phyloP scores from a whole-genome alignment of 2,329 filamentous ascomycete genomes.

The Cladosporium sp. region DNA sequence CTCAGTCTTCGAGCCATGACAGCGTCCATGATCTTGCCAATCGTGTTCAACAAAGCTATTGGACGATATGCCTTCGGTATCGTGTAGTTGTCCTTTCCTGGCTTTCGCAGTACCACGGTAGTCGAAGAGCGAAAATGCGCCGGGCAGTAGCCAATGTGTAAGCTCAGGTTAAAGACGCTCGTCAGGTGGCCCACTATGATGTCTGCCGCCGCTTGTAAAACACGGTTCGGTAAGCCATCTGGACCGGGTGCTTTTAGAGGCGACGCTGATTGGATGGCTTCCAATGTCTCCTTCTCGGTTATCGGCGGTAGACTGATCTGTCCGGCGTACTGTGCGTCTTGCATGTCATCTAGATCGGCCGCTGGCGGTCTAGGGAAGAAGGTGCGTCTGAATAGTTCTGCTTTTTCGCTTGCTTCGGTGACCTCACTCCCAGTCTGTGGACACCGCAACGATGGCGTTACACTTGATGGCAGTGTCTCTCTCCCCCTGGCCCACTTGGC shows the following conservation, averaged over 20 bases:
- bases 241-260: background rate
- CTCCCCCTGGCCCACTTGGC: background rate
- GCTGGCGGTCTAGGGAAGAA: background rate
- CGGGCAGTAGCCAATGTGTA: conserved; percentile 22
- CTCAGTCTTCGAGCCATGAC: background rate
- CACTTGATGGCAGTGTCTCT: background rate
- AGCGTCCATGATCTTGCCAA: conserved; percentile 20
- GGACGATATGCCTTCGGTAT: conserved; percentile 24
- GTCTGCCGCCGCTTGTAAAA: background rate
- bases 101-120: conserved; percentile 26
- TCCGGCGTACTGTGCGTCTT: background rate
- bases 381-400: conserved; percentile 18
- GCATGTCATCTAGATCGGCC: background rate
- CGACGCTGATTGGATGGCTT: background rate
- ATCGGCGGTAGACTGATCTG: background rate
- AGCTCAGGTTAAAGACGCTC: background rate
- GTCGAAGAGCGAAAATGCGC: conserved; percentile 18
- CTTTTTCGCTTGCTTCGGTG: conserved; percentile 19
- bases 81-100: conserved; percentile 24
- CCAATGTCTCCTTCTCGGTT: background rate
- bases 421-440: background rate
- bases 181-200: background rate
- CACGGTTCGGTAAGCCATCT: background rate
- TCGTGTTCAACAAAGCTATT: conserved; percentile 23
- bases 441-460: background rate